Percentiles rank a stretch among this genome's conserved stretches.
Conservation (phyloP, 352 stramenopile genomes). For the Pythium oligandrum region DNA sequence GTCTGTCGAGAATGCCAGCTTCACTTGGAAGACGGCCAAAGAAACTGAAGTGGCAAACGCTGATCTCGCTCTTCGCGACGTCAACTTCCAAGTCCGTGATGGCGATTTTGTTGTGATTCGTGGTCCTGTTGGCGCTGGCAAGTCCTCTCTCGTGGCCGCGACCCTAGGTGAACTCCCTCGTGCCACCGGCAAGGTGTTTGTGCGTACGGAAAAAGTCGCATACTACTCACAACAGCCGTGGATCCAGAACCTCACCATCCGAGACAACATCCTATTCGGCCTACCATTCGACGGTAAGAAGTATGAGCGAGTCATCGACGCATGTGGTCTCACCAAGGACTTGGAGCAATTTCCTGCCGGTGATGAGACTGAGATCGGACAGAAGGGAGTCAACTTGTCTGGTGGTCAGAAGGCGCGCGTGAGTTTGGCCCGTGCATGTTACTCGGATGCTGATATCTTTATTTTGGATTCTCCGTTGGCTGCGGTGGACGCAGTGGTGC, state of each 20-base stretch:
- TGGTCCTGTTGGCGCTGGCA: too few species aligned
- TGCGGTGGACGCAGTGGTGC: constrained; percentile 93
- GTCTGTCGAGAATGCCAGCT: constrained; percentile 1
- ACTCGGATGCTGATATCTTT: constrained; percentile 49
- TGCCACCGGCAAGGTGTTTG: constrained; percentile 27
- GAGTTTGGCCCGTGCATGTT: constrained; percentile 51
- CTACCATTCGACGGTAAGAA: constrained; percentile 36
- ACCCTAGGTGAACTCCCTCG: constrained; percentile 78
- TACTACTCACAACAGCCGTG: constrained; percentile 89
- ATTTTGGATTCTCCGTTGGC: constrained; percentile 90
- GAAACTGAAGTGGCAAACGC: constrained; percentile 6
- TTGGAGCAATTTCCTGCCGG: constrained; percentile 73
- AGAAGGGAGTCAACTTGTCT: constrained; percentile 92
- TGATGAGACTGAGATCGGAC: constrained; percentile 92
- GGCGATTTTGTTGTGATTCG: constrained; percentile 46
- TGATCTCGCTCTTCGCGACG: constrained; percentile 29
- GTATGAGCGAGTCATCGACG: constrained; percentile 61
- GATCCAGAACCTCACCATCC: constrained; percentile 93
- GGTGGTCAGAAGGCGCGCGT: constrained; percentile 89
- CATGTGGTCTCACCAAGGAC: constrained; percentile 82
- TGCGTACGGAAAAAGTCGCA: constrained; percentile 27
- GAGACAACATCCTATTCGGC: constrained; percentile 95
- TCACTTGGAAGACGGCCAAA: constrained; percentile 12
- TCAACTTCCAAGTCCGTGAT: constrained; percentile 25
- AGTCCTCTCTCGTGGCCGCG: constrained; percentile 34